Percentiles rank a stretch among this genome's conserved stretches.
phyloP scores from a whole-genome alignment of 805 yeast species.

The Komagataella pseudopastoris region DNA sequence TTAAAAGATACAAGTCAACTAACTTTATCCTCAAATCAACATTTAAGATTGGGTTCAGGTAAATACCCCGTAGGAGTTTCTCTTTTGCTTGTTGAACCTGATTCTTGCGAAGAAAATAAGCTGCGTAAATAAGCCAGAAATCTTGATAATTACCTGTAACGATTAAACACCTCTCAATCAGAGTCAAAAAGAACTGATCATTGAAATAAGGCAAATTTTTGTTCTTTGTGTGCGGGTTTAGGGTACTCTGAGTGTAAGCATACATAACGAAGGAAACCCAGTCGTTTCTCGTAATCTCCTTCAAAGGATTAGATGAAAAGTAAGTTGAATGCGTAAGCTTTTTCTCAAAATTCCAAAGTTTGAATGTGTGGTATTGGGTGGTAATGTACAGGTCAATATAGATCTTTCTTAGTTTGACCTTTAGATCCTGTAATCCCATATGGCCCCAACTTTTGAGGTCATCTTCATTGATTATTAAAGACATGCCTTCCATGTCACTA shows the following conservation, averaged over 20 bases:
- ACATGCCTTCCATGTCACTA: constrained; percentile 14
- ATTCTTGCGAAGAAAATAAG: constrained; percentile 21
- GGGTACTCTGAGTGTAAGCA: constrained; percentile 1
- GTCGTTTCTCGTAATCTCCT: constrained; percentile 24
- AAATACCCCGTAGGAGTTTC: constrained; percentile 22
- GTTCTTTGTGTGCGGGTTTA: constrained; percentile 6
- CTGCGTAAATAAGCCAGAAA: constrained; percentile 37
- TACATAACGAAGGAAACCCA: constrained; percentile 50
- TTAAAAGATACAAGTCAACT: constrained; percentile 27
- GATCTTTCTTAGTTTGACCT: constrained; percentile 27
- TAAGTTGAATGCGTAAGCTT: constrained; percentile 9
- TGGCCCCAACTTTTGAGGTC: constrained; percentile 3
- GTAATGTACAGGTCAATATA: constrained; percentile 41
- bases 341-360: constrained; percentile 35
- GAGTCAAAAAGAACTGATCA: constrained; percentile 14
- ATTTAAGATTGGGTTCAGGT: constrained; percentile 13
- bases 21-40: constrained; percentile 23
- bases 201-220: constrained; percentile 9
- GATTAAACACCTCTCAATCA: constrained; percentile 35
- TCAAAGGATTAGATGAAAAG: constrained; percentile 11
- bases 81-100: constrained; percentile 22
- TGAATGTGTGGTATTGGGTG: constrained; percentile 37
- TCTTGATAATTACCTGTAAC: constrained; percentile 27
- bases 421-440: constrained; percentile 14
- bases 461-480: constrained; percentile 12